Evolutionary conservation across 2,329 filamentous ascomycete species (phyloP), one percentile per base, ranked within the genome.

Genomic region (Sarocladium kiliense): DNA sequence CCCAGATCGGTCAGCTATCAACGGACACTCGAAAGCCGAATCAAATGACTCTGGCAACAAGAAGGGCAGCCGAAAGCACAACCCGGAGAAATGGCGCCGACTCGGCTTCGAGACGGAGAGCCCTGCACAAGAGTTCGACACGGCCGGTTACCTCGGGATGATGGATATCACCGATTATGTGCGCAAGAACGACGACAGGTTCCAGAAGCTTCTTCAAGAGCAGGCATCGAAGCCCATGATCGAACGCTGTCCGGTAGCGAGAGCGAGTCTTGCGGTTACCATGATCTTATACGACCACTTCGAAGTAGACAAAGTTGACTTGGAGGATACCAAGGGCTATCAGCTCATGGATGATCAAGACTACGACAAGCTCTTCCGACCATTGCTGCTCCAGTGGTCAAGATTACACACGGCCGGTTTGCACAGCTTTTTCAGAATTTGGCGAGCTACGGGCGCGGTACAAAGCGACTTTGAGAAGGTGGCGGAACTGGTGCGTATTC

Each of bases 151-250:
- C 67, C 72, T 99, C 54, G 94, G 94, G 26, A 90, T 99, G 83
- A 97, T 99, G 92, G 94, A 99, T 68, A 72, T 99, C 64, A 90
- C 91, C 2, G 92, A 97, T 69, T 99, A 91, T 68, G 91, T 96
- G 50, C 84, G 88, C 65, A 96, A 91, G 67, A 87, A 96, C 66
- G 91, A 96, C 68, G 92, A 97, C 66, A 84, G 85, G 11, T 97
- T 96, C 63, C 92, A 96, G 68, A 97, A 96, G 72, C 78, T 96
- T 62, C 74, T 99, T 16, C 76, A 97, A 34, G 94, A 99, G 71
- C 94, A 99, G 71, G 87, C 89, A 3, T 84, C 86, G 6, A 84
- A 85, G 64, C 82, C 88, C 1, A 64, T 82, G 21, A 76, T 84
- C 53, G 83, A 91, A 66, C 84, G 93, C 36, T 97, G 92, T 68